These are phyloP conservation scores for Zoysia japonica DNA, from an alignment of 176 grass and related monocot genomes.

Conservation along the genomic window DNA sequence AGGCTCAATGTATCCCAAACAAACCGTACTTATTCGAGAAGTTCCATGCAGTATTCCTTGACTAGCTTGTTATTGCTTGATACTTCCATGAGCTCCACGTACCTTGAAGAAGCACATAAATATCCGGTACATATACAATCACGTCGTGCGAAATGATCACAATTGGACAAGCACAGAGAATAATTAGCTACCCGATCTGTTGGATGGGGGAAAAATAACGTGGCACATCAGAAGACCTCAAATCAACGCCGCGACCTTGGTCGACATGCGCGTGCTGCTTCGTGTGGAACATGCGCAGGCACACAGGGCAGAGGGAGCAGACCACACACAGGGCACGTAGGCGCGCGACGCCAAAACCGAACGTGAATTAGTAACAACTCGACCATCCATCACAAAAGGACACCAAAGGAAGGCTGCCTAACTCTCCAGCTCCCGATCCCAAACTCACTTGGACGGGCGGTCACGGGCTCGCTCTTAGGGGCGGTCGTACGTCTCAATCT, in stretches of 20 bases:
- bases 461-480: not conserved
- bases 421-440: constrained; percentile 29
- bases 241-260: too few species aligned
- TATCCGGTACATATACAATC: not conserved
- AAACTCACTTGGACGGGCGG: not conserved
- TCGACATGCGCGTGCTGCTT: too few species aligned
- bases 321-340: not conserved
- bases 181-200: too few species aligned
- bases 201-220: too few species aligned
- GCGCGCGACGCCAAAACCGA: not conserved
- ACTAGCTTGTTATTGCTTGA: not conserved
- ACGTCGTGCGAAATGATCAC: not conserved
- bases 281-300: too few species aligned
- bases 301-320: too few species aligned
- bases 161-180: not conserved
- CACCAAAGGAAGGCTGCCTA: constrained; percentile 59
- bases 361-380: not conserved
- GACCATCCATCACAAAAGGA: constrained; percentile 21
- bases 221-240: too few species aligned
- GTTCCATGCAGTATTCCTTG: not conserved
- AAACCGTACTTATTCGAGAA: not conserved
- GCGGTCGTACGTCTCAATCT: constrained; percentile 11
- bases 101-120: not conserved
- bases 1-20: constrained; percentile 11
- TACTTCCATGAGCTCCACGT: not conserved